Base-by-base conservation (phyloP, 352 stramenopile genomes). In the Pythium brachiatum region DNA sequence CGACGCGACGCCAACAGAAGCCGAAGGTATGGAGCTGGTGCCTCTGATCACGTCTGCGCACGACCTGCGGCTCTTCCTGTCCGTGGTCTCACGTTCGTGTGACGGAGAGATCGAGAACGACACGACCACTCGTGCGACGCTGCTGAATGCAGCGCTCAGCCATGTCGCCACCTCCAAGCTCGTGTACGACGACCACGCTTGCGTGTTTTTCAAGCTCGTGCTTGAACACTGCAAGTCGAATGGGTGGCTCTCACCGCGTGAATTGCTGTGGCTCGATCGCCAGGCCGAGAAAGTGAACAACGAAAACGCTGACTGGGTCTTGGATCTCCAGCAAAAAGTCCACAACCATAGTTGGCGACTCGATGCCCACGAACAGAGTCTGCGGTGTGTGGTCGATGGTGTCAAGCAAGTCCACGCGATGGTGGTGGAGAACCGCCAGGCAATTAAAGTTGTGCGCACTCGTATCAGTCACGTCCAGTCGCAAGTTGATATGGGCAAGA, bases 241-340 rank as follows among this genome's bases (percentile, higher is more conserved):
- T n/a, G 15, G 6, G 39, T 47, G 39, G 39, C 18, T 47, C 39
- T 16, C 39, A 4, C 2, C 20, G 39, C 18, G 20, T n/a, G 43
- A 51, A 3, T 20, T 31, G 2, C 8, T 31, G 0, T 3, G 29
- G 20, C 43, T 51, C 5, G 43, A 51, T 32, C 44, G 57, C 2
- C 25, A 43, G 15, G 59, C 59, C 38, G 59, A 66, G 25, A 66
- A 66, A n/a, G 51, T 48, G 38, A 66, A 66, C 27, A 66, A 39
- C n/a, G 50, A 59, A 20, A 60, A 21, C 11, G 51, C 51, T 16
- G 59, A 60, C 15, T 66, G 59, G 59, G 51, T 48, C 12, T 11
- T 47, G 13, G 59, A 46, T 2, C 31, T 66, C 2, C 29, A 66
- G 50, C 34, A 38, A 9, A 39, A 55, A 34, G 41, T 66, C 21